Conservation (phyloP, 2,329 filamentous ascomycete species). For the Pseudogymnoascus sp. region DNA sequence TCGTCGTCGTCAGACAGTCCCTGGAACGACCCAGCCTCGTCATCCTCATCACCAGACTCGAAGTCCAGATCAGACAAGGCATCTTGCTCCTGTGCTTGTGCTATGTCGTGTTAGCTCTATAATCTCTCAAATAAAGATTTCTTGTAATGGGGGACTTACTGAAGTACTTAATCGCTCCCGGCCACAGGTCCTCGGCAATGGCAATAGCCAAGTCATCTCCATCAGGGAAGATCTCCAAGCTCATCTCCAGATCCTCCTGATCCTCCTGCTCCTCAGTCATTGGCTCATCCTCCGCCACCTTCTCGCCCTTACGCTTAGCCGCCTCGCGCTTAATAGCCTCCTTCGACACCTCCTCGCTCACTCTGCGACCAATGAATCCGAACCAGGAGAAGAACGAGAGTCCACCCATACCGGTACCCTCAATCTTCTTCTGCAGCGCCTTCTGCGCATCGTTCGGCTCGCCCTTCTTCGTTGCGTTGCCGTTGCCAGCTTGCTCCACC, state of each 20-base stretch:
- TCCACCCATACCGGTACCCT: slow-evolving; percentile 53
- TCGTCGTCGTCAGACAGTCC: not conserved
- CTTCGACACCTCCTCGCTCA: slow-evolving; percentile 66
- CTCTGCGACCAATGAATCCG: slow-evolving; percentile 63
- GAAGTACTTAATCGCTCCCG: slow-evolving; percentile 83
- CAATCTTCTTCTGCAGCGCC: slow-evolving; percentile 47
- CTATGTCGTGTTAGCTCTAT: slow-evolving; percentile 31
- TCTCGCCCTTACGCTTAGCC: slow-evolving; percentile 44
- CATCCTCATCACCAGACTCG: slow-evolving; percentile 54
- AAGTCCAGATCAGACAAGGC: slow-evolving; percentile 63
- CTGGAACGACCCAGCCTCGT: slow-evolving; percentile 33
- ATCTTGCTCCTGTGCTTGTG: slow-evolving; percentile 64
- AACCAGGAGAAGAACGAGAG: slow-evolving; percentile 88
- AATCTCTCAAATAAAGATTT: slow-evolving; percentile 30
- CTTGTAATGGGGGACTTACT: slow-evolving; percentile 48
- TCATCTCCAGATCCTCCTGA: slow-evolving; percentile 55
- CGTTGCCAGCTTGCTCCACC: slow-evolving; percentile 43
- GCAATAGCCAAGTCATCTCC: slow-evolving; percentile 76
- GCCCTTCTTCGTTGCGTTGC: slow-evolving; percentile 21
- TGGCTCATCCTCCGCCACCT: slow-evolving; percentile 35
- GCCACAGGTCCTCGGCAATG: slow-evolving; percentile 83
- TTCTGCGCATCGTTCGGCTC: slow-evolving; percentile 41
- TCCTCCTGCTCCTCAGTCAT: slow-evolving; percentile 38
- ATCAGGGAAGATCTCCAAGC: slow-evolving; percentile 78
- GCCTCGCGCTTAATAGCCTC: slow-evolving; percentile 53